Base-by-base conservation (phyloP, 164 flowering plant species). In the Vitis amurensis region DNA sequence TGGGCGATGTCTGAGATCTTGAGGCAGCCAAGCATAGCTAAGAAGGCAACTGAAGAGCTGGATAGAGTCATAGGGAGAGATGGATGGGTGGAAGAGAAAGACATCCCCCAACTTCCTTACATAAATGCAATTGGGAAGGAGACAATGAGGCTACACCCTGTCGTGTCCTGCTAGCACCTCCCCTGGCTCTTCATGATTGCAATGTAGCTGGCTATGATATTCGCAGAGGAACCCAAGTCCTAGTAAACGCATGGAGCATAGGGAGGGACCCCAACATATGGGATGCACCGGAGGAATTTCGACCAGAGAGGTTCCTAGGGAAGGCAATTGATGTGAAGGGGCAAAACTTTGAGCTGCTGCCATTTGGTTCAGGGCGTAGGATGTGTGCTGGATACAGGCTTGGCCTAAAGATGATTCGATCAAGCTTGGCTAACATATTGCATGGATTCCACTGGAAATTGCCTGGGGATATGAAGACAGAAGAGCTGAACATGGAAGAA, bases 1-100 rank as follows among this genome's bases (percentile, higher is more conserved):
- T 80, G 83, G 83, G 74, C 77, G 60, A 67, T 81, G 69, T 63
- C 74, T 2, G 84, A 81, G 47, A 69, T 78, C n/a, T 4, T 78
- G 55, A 73, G 49, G 29, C 63, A 76, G 0, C 81, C 84, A 4
- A n/a, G 68, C 17, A 9, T 66, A 1, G 15, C 76, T 1, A 50
- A 65, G 1, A 76, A 68, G 49, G 78, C 76, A 27, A 30, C 61
- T 0, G 68, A 73, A 49, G 84, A 81, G 68, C 68, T 77, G 0
- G 74, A 77, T 14, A 50, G 61, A 51, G 74, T 67, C 0, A 53
- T 70, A 12, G 71, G 80, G n/a, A 56, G 51, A 59, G 49, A 73
- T 8, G 59, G 66, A 69, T 73, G 74, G 80, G 77, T 74, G 1
- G 72, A 70, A 55, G 80, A 78, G 72, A 59, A 15, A 13, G 80